Evolutionary conservation across 441 rosid species (phyloP).

Genomic region (Sinapis alba): DNA sequence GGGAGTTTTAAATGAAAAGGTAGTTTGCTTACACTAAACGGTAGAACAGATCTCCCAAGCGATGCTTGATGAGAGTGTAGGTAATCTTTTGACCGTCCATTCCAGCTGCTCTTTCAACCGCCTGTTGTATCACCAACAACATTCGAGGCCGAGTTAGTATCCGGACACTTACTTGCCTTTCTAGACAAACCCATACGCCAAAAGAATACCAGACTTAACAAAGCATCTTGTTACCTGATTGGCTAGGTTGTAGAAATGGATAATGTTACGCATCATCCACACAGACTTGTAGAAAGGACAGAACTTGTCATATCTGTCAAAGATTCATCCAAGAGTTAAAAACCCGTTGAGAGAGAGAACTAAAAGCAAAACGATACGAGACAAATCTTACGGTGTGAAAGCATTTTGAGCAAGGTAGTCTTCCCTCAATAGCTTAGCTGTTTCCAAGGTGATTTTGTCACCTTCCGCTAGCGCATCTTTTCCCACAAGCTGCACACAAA

Average conservation of each 20-base stretch:
- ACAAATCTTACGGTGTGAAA: slow-evolving; percentile 76
- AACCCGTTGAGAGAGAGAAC: background rate
- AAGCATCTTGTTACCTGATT: slow-evolving; percentile 67
- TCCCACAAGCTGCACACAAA: slow-evolving; percentile 86
- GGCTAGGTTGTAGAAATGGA: slow-evolving; percentile 94
- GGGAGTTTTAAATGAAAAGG: too few relatives aligned
- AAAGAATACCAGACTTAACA: background rate
- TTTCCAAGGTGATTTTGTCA: slow-evolving; percentile 93
- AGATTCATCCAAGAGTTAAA: slow-evolving; percentile 25
- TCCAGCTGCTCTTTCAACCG: slow-evolving; percentile 85
- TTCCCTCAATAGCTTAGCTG: slow-evolving; percentile 98
- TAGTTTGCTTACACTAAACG: slow-evolving; percentile 74
- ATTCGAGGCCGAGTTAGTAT: background rate
- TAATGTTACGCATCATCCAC: slow-evolving; percentile 99
- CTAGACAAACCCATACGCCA: background rate
- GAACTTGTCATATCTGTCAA: slow-evolving; percentile 84
- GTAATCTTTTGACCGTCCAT: slow-evolving; percentile 99
- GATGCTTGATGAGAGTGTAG: slow-evolving; percentile 89
- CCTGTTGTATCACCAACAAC: slow-evolving; percentile 12
- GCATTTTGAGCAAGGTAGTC: slow-evolving; percentile 99
- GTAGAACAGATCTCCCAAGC: slow-evolving; percentile 95
- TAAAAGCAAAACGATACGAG: background rate
- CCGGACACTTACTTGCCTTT: background rate
- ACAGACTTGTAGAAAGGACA: slow-evolving; percentile 99
- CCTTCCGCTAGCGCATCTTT: slow-evolving; percentile 97